Conservation (phyloP, 108 stramenopile species). For the Schizochytrium sp. region DNA sequence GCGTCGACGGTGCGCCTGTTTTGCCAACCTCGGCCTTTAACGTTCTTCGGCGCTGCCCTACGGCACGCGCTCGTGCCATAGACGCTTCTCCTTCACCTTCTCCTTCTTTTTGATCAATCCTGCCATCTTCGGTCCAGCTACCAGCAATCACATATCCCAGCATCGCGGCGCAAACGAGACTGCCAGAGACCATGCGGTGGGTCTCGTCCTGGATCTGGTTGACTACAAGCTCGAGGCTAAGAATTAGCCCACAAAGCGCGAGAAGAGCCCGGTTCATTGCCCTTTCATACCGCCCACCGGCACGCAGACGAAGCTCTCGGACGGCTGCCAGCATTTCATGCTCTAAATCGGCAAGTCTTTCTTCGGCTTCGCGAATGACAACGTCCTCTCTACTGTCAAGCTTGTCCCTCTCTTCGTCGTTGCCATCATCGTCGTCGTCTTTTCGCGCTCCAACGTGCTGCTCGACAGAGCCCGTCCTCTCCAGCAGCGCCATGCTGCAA, state of each 20-base stretch:
- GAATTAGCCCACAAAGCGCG: background rate
- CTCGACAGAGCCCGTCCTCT: too few species aligned
- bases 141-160: background rate
- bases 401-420: too few species aligned
- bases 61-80: too few species aligned
- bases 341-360: background rate
- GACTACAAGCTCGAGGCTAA: background rate
- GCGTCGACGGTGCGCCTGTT: background rate
- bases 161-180: background rate
- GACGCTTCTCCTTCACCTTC: background rate
- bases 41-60: too few species aligned
- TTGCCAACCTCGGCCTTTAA: too few species aligned
- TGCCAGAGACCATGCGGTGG: background rate
- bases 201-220: background rate
- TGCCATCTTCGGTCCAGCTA: background rate
- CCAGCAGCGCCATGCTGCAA: too few species aligned
- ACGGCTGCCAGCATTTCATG: background rate
- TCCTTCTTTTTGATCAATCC: background rate
- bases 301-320: background rate
- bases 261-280: background rate
- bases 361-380: background rate
- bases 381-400: too few species aligned
- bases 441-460: too few species aligned
- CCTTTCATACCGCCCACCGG: background rate
- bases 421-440: too few species aligned